Percentiles rank a stretch among this genome's conserved stretches.
Conservation (phyloP, 768 basidiomycete species). For the Basidioascus undulatus region DNA sequence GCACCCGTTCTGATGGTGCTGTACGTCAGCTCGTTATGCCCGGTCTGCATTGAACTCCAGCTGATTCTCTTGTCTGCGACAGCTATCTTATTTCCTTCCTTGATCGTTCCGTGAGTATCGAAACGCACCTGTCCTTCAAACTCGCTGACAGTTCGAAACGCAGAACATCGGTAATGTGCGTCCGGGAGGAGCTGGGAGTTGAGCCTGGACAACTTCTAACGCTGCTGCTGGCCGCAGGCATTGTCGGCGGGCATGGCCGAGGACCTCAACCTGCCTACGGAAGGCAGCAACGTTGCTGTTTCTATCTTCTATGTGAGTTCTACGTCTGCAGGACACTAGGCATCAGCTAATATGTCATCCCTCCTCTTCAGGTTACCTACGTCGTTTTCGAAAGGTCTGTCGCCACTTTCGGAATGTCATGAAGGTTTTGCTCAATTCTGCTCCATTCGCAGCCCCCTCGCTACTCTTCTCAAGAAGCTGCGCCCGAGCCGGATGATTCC, state of each 20-base stretch:
- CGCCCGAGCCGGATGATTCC: slow-evolving; percentile 3
- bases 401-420: no score
- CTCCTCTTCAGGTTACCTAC: no score
- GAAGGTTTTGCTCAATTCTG: no score
- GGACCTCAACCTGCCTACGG: slow-evolving; percentile 2
- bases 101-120: no score
- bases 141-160: no score
- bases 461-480: slow-evolving; percentile 3
- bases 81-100: slow-evolving; percentile 5
- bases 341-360: no score
- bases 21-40: neutral
- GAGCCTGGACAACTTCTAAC: neutral
- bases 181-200: neutral
- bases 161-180: neutral
- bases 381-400: no score
- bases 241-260: slow-evolving; percentile 1
- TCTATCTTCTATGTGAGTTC: slow-evolving; percentile 6
- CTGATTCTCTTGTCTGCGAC: neutral
- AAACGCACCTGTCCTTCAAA: no score
- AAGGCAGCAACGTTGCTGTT: slow-evolving; percentile 1
- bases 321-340: no score
- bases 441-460: no score
- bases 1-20: slow-evolving; percentile 3
- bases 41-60: neutral
- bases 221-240: no score